Evolutionary conservation across 2,329 filamentous ascomycete species (phyloP).

Genomic region (Teratosphaeriaceae sp.): DNA sequence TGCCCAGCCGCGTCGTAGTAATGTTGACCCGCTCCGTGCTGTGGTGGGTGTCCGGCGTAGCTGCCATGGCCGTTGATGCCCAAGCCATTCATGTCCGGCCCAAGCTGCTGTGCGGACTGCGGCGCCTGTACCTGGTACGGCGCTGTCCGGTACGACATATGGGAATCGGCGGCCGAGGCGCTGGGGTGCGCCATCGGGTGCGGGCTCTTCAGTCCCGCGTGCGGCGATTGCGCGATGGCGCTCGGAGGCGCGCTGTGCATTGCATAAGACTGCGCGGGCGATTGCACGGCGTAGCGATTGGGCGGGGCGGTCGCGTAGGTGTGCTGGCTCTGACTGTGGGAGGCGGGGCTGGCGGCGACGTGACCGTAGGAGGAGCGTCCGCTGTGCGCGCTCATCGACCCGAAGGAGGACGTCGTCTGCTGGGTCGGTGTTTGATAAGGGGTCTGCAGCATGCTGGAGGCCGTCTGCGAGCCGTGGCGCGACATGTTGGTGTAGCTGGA

Average conservation of each 20-base stretch:
- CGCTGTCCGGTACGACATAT: slow-evolving; percentile 19
- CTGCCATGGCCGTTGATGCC: slow-evolving; percentile 21
- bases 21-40: slow-evolving; percentile 16
- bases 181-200: slow-evolving; percentile 14
- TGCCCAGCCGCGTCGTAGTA: slow-evolving; percentile 17
- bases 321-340: slow-evolving; percentile 20
- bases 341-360: slow-evolving; percentile 18
- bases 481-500: slow-evolving; percentile 21
- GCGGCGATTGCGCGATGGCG: slow-evolving; percentile 24
- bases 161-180: slow-evolving; percentile 10
- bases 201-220: slow-evolving; percentile 23
- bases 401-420: slow-evolving; percentile 18
- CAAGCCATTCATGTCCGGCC: slow-evolving; percentile 19
- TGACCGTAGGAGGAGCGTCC: slow-evolving; percentile 20
- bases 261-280: slow-evolving; percentile 23
- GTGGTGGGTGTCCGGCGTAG: slow-evolving; percentile 16
- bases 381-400: slow-evolving; percentile 16
- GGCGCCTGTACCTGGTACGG: slow-evolving; percentile 16
- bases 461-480: slow-evolving; percentile 19
- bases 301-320: slow-evolving; percentile 20
- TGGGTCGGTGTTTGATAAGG: slow-evolving; percentile 24
- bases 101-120: not conserved
- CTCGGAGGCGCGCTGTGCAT: slow-evolving; percentile 23
- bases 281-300: slow-evolving; percentile 25
- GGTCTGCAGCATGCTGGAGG: slow-evolving; percentile 20